Evolutionary conservation across 805 yeast genomes (phyloP).

Genomic region (Pichia nanzhaoensis): DNA sequence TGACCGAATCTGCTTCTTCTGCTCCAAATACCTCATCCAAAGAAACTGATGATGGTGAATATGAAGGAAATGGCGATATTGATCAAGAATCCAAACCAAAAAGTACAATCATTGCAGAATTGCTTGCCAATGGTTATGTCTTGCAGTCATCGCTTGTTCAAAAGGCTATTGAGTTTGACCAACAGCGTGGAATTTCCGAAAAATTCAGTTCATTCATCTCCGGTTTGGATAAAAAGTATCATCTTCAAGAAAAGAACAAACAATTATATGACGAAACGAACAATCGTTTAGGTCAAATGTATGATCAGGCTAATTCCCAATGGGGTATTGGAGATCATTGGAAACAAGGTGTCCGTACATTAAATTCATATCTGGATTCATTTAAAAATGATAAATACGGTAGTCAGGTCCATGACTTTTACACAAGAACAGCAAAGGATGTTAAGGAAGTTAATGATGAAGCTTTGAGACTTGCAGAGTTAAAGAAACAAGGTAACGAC

Average conservation of each 20-base stretch:
- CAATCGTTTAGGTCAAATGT: slow-evolving; percentile 7
- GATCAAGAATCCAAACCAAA: slow-evolving; percentile 75
- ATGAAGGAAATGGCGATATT: slow-evolving; percentile 31
- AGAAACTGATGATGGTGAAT: slow-evolving; percentile 9
- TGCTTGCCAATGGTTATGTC: slow-evolving; percentile 65
- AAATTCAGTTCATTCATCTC: slow-evolving; percentile 51
- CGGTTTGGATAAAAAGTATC: slow-evolving; percentile 54
- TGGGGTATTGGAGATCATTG: slow-evolving; percentile 36
- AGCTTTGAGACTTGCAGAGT: slow-evolving; percentile 62
- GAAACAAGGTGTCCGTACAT: slow-evolving; percentile 31
- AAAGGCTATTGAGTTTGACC: slow-evolving; percentile 57
- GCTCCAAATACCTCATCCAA: neutral
- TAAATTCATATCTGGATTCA: slow-evolving; percentile 41
- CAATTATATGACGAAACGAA: slow-evolving; percentile 9
- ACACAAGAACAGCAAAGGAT: slow-evolving; percentile 47
- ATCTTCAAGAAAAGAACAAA: slow-evolving; percentile 45
- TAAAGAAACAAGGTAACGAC: slow-evolving; percentile 34
- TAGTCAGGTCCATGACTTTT: slow-evolving; percentile 52
- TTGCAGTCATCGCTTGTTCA: slow-evolving; percentile 55
- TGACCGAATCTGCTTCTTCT: slow-evolving; percentile 22
- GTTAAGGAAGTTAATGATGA: slow-evolving; percentile 63
- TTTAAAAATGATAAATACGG: slow-evolving; percentile 47
- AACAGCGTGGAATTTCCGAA: slow-evolving; percentile 52
- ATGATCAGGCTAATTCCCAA: slow-evolving; percentile 33
- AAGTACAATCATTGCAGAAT: slow-evolving; percentile 67